Base-by-base conservation (phyloP, 345 rosid species). In the Raphanus raphanistrum region DNA sequence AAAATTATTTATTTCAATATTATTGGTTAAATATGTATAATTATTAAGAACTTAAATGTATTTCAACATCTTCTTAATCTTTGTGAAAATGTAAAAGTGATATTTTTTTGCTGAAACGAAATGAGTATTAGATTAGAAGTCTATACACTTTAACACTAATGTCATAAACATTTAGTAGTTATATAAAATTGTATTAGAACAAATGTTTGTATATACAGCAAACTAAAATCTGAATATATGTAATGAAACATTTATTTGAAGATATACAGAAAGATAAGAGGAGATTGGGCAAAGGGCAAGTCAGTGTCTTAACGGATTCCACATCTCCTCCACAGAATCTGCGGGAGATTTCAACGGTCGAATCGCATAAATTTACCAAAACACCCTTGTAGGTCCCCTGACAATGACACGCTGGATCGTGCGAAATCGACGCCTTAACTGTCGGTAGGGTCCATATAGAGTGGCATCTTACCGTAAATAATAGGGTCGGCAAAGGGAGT, bases 341-440 rank as follows among this genome's bases (percentile, higher is more conserved):
- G 70, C 64, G 28, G n/a, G 59, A 27, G 38, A 26, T 26, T 67
- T 79, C 77, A 79, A 79, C 82, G 78, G 82, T 79, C 78, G 74
- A 79, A 79, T 67, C 64, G 73, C 3, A 0, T 1, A n/a, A 72
- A 43, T 8, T 60, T 8, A 79, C 77, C 63, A 12, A 73, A 84
- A 62, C 5, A 77, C 76, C 89, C 38, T 12, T 50, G 33, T 43
- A 27, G 81, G 63, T 65, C 76, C 76, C 67, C 81, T 76, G 80
- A 76, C 80, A 70, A 31, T 58, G 29, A 71, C 81, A 66, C 72
- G 72, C 66, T 72, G 82, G 74, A 80, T 75, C 66, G 76, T 9
- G 90, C 91, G 91, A 78, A 78, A 78, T 78, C 87, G 85, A 87
- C 93, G 92, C 94, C 90, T 82, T 84, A 89, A 93, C 98, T 63